Percentiles rank a stretch among this genome's conserved stretches.
These are phyloP conservation scores for Phytophthora pseudosyringae DNA, from an alignment of 352 stramenopile genomes.

Conservation along the genomic window DNA sequence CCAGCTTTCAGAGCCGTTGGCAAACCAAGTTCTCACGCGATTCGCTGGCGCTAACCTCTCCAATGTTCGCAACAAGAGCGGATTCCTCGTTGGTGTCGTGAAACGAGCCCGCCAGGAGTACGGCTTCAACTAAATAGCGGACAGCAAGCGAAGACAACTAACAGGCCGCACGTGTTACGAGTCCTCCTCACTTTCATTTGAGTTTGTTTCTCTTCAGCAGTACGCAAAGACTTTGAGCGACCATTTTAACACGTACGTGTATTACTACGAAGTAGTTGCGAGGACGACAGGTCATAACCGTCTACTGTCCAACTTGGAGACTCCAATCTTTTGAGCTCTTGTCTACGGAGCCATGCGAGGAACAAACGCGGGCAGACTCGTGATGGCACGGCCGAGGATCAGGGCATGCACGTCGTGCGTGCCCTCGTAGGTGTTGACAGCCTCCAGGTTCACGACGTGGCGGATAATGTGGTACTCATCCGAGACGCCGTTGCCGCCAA, in stretches of 20 bases:
- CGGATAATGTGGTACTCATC: slow-evolving; percentile 99
- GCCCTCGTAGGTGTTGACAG: slow-evolving; percentile 99
- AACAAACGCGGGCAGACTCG: slow-evolving; percentile 95
- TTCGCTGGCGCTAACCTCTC: slow-evolving; percentile 77
- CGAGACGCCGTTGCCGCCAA: slow-evolving; percentile 98
- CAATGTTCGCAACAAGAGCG: slow-evolving; percentile 79
- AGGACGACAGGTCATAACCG: not conserved
- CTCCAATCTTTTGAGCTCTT: not conserved
- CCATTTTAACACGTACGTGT: slow-evolving; percentile 23
- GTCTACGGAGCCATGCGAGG: slow-evolving; percentile 79
- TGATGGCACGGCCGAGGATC: slow-evolving; percentile 98
- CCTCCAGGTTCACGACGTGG: slow-evolving; percentile 98
- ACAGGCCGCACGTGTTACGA: slow-evolving; percentile 3
- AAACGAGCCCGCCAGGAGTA: slow-evolving; percentile 84
- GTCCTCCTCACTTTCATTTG: slow-evolving; percentile 10
- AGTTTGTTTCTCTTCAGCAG: slow-evolving; percentile 16
- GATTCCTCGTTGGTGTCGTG: slow-evolving; percentile 84
- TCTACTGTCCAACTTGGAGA: slow-evolving; percentile 1
- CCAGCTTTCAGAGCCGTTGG: slow-evolving; percentile 73
- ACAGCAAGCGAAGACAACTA: not conserved
- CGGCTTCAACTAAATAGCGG: slow-evolving; percentile 55
- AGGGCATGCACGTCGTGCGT: slow-evolving; percentile 98
- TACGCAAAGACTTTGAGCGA: slow-evolving; percentile 26
- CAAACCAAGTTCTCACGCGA: slow-evolving; percentile 77
- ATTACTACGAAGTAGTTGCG: not conserved